Percentiles rank a stretch among this genome's conserved stretches.
These are phyloP conservation scores for Erysimum cheiri DNA, from an alignment of 441 rosid species.

Conservation along the genomic window DNA sequence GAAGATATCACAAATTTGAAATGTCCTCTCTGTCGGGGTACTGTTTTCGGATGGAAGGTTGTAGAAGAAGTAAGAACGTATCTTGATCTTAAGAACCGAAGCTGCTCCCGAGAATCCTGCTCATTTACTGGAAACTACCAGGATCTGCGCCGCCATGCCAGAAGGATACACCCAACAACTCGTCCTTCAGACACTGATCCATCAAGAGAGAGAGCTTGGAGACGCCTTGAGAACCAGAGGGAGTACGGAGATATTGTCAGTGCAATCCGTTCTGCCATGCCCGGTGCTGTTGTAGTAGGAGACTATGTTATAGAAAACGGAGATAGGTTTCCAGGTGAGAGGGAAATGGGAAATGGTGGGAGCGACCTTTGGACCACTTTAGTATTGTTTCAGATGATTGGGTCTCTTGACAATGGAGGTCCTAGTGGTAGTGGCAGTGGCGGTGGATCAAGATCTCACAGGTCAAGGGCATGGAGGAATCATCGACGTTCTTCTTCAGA, in stretches of 20 bases:
- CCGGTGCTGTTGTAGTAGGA: conserved; percentile 92
- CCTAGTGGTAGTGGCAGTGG: conserved; percentile 42
- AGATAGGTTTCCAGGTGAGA: conserved; percentile 65
- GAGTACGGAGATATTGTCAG: conserved; percentile 73
- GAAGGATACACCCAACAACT: conserved; percentile 65
- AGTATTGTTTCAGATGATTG: conserved; percentile 84
- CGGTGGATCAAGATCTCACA: conserved; percentile 68
- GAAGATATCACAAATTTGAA: conserved; percentile 52
- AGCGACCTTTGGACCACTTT: conserved; percentile 72
- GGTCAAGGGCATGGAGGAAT: conserved; percentile 85
- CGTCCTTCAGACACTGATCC: conserved; percentile 78
- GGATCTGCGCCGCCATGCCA: conserved; percentile 73
- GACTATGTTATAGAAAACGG: conserved; percentile 93
- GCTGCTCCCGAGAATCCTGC: conserved; percentile 70
- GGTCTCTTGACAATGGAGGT: conserved; percentile 62
- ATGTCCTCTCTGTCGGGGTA: conserved; percentile 75
- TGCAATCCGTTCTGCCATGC: conserved; percentile 84
- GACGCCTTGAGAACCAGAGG: conserved; percentile 66
- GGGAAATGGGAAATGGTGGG: conserved; percentile 54
- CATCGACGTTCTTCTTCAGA: conserved; percentile 68
- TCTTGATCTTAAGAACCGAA: conserved; percentile 67
- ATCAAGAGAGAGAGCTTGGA: conserved; percentile 74
- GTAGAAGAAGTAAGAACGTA: conserved; percentile 71
- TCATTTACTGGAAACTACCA: conserved; percentile 64
- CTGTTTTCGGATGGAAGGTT: conserved; percentile 58